Percentiles rank a stretch among this genome's conserved stretches.
phyloP scores from a whole-genome alignment of 352 stramenopile species.

The Phytopythium mirpurense region DNA sequence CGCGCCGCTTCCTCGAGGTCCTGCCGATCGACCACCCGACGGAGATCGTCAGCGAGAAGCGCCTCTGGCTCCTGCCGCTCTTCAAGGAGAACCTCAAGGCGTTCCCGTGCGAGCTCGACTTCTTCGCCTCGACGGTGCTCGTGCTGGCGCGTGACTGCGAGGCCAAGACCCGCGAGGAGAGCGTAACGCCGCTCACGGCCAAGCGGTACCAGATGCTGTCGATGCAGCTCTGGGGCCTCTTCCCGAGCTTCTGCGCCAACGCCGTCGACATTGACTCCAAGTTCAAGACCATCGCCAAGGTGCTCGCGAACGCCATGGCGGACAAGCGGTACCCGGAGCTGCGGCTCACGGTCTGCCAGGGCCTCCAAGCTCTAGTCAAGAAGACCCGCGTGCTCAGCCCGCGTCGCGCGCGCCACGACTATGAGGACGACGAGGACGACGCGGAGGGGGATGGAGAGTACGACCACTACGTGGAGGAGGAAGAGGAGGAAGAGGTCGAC shows the following conservation, averaged over 20 bases:
- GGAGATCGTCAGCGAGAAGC: conserved; percentile 71
- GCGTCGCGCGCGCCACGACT: conserved; percentile 30
- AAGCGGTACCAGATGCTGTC: conserved; percentile 78
- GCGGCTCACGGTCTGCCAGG: conserved; percentile 79
- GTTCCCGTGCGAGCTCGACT: conserved; percentile 57
- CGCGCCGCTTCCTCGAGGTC: conserved; percentile 62
- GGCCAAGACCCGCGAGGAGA: conserved; percentile 54
- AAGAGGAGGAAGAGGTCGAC: conserved; percentile 49
- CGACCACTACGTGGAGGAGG: conserved; percentile 31
- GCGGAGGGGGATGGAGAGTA: conserved; percentile 32
- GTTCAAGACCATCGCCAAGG: conserved; percentile 86
- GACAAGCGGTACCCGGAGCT: conserved; percentile 85
- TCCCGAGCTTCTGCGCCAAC: conserved; percentile 73
- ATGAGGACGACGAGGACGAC: conserved; percentile 39
- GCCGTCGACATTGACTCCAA: conserved; percentile 68
- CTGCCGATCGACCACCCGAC: conserved; percentile 66
- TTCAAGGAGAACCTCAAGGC: conserved; percentile 61
- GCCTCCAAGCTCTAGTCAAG: conserved; percentile 78
- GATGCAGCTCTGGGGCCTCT: conserved; percentile 79
- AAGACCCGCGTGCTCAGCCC: conserved; percentile 44
- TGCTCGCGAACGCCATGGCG: conserved; percentile 81
- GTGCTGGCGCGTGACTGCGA: conserved; percentile 72
- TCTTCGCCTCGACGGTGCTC: conserved; percentile 68
- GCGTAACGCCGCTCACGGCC: conserved; percentile 50
- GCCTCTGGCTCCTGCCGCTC: conserved; percentile 76